Evolutionary conservation across 2,329 filamentous ascomycete genomes (phyloP).

Genomic region (Leptosphaerulina australis): DNA sequence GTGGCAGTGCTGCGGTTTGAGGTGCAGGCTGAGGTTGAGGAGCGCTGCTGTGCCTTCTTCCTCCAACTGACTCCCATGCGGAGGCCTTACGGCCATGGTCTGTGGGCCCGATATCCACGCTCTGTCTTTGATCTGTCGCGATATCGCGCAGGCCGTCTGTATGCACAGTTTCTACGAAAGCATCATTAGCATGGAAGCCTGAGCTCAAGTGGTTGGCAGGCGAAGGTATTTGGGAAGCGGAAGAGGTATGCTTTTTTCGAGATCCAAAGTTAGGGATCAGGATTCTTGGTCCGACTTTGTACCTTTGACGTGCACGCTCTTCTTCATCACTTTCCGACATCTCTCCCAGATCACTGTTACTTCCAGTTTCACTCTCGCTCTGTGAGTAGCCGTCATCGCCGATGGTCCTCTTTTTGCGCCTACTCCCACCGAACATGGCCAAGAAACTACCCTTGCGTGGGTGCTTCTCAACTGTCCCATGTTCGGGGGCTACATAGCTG

Average conservation of each 20-base stretch:
- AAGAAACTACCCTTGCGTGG: slow-evolving; percentile 41
- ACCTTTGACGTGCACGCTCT: slow-evolving; percentile 39
- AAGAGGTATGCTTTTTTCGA: slow-evolving; percentile 30
- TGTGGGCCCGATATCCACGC: slow-evolving; percentile 24
- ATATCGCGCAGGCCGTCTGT: slow-evolving; percentile 17
- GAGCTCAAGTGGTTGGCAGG: slow-evolving; percentile 29
- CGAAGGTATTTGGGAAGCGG: slow-evolving; percentile 23
- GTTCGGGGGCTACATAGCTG: slow-evolving; percentile 48
- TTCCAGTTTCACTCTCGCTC: slow-evolving; percentile 33
- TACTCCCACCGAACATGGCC: slow-evolving; percentile 31
- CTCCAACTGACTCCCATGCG: slow-evolving; percentile 33
- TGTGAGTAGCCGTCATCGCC: slow-evolving; percentile 45
- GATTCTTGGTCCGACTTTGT: slow-evolving; percentile 44
- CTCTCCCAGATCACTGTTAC: slow-evolving; percentile 34
- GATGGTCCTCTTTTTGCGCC: slow-evolving; percentile 29
- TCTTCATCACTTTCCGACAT: slow-evolving; percentile 42
- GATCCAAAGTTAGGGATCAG: slow-evolving; percentile 39
- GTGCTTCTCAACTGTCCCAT: slow-evolving; percentile 25
- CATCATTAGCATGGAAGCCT: slow-evolving; percentile 36
- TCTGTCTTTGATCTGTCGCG: slow-evolving; percentile 29
- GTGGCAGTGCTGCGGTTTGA: slow-evolving; percentile 22
- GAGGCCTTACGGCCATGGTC: slow-evolving; percentile 18
- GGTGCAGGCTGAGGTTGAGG: slow-evolving; percentile 28
- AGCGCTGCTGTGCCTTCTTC: slow-evolving; percentile 38
- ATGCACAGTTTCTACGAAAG: slow-evolving; percentile 17